These are phyloP conservation scores for Thalassiosira livingstoniorum DNA, from an alignment of 352 stramenopile genomes.

Conservation along the genomic window DNA sequence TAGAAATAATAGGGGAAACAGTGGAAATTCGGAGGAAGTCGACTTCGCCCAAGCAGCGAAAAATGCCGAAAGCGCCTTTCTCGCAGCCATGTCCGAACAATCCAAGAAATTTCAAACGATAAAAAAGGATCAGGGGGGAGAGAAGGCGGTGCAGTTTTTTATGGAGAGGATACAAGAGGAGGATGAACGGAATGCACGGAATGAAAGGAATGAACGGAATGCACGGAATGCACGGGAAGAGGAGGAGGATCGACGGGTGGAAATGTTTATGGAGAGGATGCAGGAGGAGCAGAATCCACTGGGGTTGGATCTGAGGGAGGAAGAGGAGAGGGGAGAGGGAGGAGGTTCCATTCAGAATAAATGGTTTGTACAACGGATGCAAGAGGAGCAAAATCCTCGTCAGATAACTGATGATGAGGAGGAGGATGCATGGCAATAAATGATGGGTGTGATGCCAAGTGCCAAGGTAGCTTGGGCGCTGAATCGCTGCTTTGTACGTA, in stretches of 20 bases:
- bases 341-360: neutral
- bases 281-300: conserved; percentile 1
- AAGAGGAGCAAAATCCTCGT: conserved; percentile 11
- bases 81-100: conserved; percentile 55
- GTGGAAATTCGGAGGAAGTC: too few relatives aligned
- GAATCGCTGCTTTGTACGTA: too few relatives aligned
- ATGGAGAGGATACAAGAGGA: conserved; percentile 37
- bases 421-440: conserved; percentile 17
- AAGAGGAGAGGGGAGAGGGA: neutral
- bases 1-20: too few relatives aligned
- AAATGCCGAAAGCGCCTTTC: conserved; percentile 54
- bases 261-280: conserved; percentile 18
- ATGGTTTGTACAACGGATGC: conserved; percentile 12
- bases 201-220: too few relatives aligned
- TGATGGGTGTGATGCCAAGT: too few relatives aligned
- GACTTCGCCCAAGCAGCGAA: conserved; percentile 23
- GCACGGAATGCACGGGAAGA: too few relatives aligned
- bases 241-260: conserved; percentile 30
- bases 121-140: conserved; percentile 39
- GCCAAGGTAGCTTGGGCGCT: too few relatives aligned
- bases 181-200: too few relatives aligned
- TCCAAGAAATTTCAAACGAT: conserved; percentile 44
- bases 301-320: neutral
- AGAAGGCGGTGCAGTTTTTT: conserved; percentile 36
- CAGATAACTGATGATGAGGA: neutral